Evolutionary conservation across 1,284 basidiomycete genomes (phyloP).

Genomic region (Trametes polyzona): DNA sequence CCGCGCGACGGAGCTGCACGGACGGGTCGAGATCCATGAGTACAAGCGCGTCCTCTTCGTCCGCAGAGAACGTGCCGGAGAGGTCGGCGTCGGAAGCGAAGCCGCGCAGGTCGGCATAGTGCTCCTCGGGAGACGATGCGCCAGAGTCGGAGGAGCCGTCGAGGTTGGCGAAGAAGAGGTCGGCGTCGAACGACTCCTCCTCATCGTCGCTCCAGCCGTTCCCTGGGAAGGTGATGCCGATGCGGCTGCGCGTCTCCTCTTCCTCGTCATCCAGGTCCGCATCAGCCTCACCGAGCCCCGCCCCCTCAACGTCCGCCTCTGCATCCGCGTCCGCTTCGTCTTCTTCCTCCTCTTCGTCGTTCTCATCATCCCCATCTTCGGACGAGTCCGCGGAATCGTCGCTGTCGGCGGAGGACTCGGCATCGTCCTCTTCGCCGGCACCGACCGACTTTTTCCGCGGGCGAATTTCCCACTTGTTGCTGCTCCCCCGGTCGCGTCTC

Average conservation of each 20-base stretch:
- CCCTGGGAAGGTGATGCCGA: constrained; percentile 54
- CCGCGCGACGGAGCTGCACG: constrained; percentile 32
- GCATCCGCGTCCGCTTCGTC: constrained; percentile 44
- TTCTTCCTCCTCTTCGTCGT: constrained; percentile 43
- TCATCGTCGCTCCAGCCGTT: constrained; percentile 73
- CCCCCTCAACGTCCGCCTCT: constrained; percentile 46
- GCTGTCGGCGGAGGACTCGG: constrained; percentile 28
- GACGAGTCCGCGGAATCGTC: constrained; percentile 43
- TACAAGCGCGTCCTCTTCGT: constrained; percentile 36
- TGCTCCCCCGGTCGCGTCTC: constrained; percentile 43
- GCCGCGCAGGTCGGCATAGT: constrained; percentile 40
- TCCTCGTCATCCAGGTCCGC: constrained; percentile 35
- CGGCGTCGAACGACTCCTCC: constrained; percentile 76
- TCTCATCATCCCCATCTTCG: constrained; percentile 59
- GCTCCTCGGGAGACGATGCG: constrained; percentile 34
- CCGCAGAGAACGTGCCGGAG: constrained; percentile 29
- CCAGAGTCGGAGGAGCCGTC: constrained; percentile 52
- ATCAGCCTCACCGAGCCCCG: constrained; percentile 45
- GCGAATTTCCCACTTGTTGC: constrained; percentile 68
- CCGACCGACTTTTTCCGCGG: constrained; percentile 71
- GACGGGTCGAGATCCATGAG: constrained; percentile 37
- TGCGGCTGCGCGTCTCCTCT: constrained; percentile 35
- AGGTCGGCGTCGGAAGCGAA: constrained; percentile 32
- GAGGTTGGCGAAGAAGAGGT: constrained; percentile 77
- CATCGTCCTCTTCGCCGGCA: constrained; percentile 48